Conservation (phyloP, 1,139 yeast genomes). For the Geotrichum siamense region DNA sequence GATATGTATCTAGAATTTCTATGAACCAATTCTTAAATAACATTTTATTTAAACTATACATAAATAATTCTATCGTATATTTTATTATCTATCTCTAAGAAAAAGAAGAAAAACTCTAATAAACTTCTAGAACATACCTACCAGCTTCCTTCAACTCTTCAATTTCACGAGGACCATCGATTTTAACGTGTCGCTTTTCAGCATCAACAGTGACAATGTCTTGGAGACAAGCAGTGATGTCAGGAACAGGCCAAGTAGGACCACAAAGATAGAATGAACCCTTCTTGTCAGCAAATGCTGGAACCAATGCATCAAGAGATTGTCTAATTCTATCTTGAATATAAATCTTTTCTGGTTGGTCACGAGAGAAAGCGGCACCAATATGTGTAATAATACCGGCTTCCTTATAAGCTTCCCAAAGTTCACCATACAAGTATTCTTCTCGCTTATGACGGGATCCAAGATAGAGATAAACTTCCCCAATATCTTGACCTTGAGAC, state of each 20-base stretch:
- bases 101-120: too few relatives aligned
- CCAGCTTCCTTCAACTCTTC: constrained; percentile 93
- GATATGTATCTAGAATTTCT: too few relatives aligned
- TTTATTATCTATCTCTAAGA: too few relatives aligned
- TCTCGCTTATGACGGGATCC: constrained; percentile 96
- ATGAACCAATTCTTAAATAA: too few relatives aligned
- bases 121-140: constrained; percentile 89
- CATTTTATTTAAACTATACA: too few relatives aligned
- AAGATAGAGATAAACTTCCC: constrained; percentile 78
- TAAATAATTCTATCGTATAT: too few relatives aligned
- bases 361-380: constrained; percentile 98
- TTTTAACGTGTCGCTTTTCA: constrained; percentile 51
- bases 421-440: constrained; percentile 92
- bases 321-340: constrained; percentile 91
- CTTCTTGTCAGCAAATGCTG: constrained; percentile 66
- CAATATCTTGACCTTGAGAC: constrained; percentile 81
- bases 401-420: constrained; percentile 93
- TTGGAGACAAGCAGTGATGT: constrained; percentile 82
- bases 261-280: constrained; percentile 97
- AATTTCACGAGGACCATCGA: constrained; percentile 71
- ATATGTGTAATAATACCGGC: constrained; percentile 90
- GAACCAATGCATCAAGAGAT: constrained; percentile 61
- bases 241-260: constrained; percentile 99
- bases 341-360: constrained; percentile 89
- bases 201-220: constrained; percentile 76